Evolutionary conservation across 2,329 filamentous ascomycete species (phyloP).

Genomic region (Coniochaeta ligniaria): DNA sequence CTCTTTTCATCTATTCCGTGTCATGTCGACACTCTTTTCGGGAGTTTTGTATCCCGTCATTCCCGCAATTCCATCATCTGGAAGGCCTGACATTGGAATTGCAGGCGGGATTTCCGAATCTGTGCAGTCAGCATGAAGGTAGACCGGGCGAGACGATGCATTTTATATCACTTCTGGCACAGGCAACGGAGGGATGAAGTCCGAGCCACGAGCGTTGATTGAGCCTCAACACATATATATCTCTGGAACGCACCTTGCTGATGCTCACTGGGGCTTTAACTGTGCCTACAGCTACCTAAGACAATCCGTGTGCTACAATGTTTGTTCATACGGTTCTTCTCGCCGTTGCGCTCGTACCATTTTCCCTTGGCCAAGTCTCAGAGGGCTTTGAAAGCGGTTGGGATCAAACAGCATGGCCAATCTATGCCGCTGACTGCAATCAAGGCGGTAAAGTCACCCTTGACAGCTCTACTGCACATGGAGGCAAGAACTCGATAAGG

Average conservation of each 20-base stretch:
- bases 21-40: not conserved
- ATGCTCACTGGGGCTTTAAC: not conserved
- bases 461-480: slow-evolving; percentile 49
- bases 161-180: not conserved
- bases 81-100: not conserved
- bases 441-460: slow-evolving; percentile 51
- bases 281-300: not conserved
- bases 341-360: slow-evolving; percentile 36
- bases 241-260: not conserved
- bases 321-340: slow-evolving; percentile 34
- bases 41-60: not conserved
- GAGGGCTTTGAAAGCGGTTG: slow-evolving; percentile 52
- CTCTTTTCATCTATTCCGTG: not conserved
- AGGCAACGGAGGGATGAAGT: not conserved
- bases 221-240: not conserved
- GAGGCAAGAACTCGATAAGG: slow-evolving; percentile 45
- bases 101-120: not conserved
- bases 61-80: not conserved
- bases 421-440: slow-evolving; percentile 51
- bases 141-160: not conserved
- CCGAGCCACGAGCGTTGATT: not conserved
- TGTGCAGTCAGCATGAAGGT: not conserved
- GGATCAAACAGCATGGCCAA: slow-evolving; percentile 50
- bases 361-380: slow-evolving; percentile 43
- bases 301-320: slow-evolving; percentile 22